Evolutionary conservation across 1,284 basidiomycete species (phyloP).

Genomic region (Puccinia triticina): DNA sequence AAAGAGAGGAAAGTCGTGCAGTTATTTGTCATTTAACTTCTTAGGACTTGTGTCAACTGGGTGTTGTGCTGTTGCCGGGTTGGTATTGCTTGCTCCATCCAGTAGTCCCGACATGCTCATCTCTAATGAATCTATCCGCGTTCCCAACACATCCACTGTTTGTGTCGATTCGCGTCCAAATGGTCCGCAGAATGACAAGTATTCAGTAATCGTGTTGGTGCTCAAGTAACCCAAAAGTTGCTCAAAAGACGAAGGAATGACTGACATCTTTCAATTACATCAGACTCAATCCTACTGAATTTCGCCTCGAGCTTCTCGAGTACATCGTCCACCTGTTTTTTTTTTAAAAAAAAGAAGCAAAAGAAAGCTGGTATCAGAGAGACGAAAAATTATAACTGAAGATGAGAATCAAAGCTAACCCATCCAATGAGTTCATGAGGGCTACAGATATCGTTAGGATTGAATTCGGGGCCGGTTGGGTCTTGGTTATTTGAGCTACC

Average conservation of each 20-base stretch:
- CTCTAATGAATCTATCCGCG: constrained; percentile 46
- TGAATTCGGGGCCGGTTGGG: constrained; percentile 1
- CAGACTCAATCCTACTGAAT: constrained; percentile 32
- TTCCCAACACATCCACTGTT: constrained; percentile 35
- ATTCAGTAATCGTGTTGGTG: too few relatives aligned
- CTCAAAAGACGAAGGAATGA: neutral
- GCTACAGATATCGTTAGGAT: constrained; percentile 42
- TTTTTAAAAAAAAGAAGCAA: neutral
- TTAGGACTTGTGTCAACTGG: neutral
- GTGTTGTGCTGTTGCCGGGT: neutral
- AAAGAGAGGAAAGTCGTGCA: too few relatives aligned
- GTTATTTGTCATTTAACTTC: too few relatives aligned
- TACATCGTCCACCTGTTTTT: constrained; percentile 36
- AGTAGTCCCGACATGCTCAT: constrained; percentile 40
- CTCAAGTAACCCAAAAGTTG: neutral
- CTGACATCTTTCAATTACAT: constrained; percentile 46
- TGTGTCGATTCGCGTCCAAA: neutral
- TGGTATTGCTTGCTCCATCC: constrained; percentile 36
- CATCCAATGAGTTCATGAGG: constrained; percentile 51
- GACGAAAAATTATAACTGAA: neutral
- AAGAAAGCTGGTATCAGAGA: neutral
- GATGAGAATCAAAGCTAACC: constrained; percentile 5
- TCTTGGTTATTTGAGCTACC: neutral
- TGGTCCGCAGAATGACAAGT: neutral
- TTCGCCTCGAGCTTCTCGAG: constrained; percentile 43